These are phyloP conservation scores for Boletus calvinii DNA, from an alignment of 1,284 basidiomycete genomes.

Conservation along the genomic window DNA sequence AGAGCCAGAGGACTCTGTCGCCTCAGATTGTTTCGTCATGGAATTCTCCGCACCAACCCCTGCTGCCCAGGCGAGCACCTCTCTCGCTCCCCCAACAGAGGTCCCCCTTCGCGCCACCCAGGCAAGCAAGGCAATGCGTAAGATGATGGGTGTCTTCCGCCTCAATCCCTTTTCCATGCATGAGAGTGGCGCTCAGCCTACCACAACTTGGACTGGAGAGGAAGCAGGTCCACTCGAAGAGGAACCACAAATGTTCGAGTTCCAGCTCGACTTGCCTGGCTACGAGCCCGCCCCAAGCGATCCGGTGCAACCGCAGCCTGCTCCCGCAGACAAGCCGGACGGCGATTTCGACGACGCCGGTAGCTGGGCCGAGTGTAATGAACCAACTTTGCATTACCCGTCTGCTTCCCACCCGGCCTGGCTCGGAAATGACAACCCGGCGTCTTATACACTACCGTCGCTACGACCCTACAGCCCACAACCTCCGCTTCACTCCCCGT, in stretches of 20 bases:
- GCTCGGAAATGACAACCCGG: conserved; percentile 31
- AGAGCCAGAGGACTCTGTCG: conserved; percentile 29
- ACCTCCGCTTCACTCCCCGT: conserved; percentile 27
- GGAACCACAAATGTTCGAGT: conserved; percentile 60
- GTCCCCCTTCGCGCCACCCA: conserved; percentile 73
- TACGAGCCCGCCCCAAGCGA: conserved; percentile 25
- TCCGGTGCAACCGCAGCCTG: conserved; percentile 17
- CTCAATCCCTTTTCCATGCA: conserved; percentile 75
- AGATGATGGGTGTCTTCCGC: conserved; percentile 73
- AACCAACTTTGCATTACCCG: conserved; percentile 24
- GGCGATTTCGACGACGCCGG: conserved; percentile 20
- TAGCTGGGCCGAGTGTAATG: conserved; percentile 26
- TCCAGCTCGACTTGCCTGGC: conserved; percentile 48
- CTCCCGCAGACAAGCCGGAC: conserved; percentile 14
- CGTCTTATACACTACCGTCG: conserved; percentile 31
- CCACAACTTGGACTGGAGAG: conserved; percentile 40
- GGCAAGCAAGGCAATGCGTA: conserved; percentile 62
- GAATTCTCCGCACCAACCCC: conserved; percentile 33
- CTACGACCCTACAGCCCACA: conserved; percentile 32
- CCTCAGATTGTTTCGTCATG: conserved; percentile 38
- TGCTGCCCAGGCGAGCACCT: conserved; percentile 35
- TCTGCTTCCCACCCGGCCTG: conserved; percentile 28
- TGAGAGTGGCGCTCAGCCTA: conserved; percentile 43
- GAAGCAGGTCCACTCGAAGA: conserved; percentile 55
- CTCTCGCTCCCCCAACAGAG: conserved; percentile 54